A percentile compares a stretch with the other conserved stretches of the same genome.
Evolutionary conservation across 495 filamentous ascomycete genomes (phyloP).

Genomic region (Penicillium alfredii): DNA sequence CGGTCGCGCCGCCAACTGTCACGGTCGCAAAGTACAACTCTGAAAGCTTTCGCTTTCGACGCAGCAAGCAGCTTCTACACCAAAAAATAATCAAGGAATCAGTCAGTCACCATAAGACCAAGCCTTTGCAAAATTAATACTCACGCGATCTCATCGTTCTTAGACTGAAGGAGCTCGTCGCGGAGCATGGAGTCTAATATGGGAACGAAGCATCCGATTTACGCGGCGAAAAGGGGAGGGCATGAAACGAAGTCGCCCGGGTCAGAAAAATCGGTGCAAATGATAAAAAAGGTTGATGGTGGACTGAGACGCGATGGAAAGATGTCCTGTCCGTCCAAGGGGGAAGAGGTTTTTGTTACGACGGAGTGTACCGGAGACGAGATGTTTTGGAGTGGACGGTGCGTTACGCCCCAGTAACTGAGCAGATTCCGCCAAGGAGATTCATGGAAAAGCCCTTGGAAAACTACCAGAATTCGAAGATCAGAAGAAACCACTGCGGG

Average conservation of each 20-base stretch:
- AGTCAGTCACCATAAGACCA: conserved; percentile 13
- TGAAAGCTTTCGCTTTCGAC: conserved; percentile 77
- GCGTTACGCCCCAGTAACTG: too few species aligned
- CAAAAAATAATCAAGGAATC: conserved; percentile 33
- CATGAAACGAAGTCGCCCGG: conserved; percentile 46
- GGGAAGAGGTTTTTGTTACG: too few species aligned
- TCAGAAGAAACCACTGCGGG: too few species aligned
- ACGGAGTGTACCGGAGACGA: too few species aligned
- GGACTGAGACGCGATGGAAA: conserved; percentile 39
- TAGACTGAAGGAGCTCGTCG: conserved; percentile 19
- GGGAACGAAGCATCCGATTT: conserved; percentile 56
- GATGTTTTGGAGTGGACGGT: too few species aligned
- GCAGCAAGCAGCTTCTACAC: conserved; percentile 64
- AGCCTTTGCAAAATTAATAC: conserved; percentile 33
- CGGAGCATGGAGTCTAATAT: conserved; percentile 51
- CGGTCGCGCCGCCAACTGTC: conserved; percentile 44
- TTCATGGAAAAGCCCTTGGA: too few species aligned
- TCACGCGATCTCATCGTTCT: conserved; percentile 59
- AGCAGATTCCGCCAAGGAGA: too few species aligned
- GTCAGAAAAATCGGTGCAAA: conserved; percentile 44
- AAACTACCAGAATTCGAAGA: too few species aligned
- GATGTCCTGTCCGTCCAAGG: too few species aligned
- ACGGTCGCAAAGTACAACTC: conserved; percentile 64
- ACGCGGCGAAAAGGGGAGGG: conserved; percentile 44
- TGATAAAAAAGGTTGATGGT: conserved; percentile 51